Evolutionary conservation across 495 filamentous ascomycete genomes (phyloP), one percentile per base, ranked within the genome.

Genomic region (Pyrenula aspistea): DNA sequence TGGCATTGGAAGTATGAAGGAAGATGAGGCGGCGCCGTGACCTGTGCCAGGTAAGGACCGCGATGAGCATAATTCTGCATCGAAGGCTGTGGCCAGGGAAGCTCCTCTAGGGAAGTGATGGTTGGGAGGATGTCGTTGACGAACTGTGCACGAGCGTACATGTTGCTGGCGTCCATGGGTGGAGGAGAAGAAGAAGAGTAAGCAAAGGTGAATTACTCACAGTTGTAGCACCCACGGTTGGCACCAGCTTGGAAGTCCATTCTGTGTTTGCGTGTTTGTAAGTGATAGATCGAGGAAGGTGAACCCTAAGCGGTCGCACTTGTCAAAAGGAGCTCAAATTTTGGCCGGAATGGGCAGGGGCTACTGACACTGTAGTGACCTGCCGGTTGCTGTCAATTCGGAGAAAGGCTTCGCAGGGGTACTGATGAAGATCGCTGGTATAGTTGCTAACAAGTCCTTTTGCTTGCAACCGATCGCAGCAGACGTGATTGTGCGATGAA

Each of bases 221-320:
- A 89, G 74, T 90, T 90, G 76, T 86, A 90, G 76, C 86, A 90
- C 57, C 79, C 84, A 68, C 85, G 83, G 50, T 66, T 66, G 49
- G 75, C 77, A 69, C 73, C 71, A 61, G 67, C 61, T 64, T 74
- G 73, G 60, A 67, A 73, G 57, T 78, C 76, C 77, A 80, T n/a
- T n/a, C n/a, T n/a, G n/a, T 80, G 59, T 61, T 76, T 63, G 15
- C 31, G 4, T 42, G 31, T 42, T 42, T 4, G 31, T 42, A 15
- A 8, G 31, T 42, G 31, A 42, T 15, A 42, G 31, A n/a, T 15
- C 8, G 31, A 42, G 31, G 31, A 42, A 42, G 31, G 31, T 42
- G 4, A 4, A 42, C 31, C 15, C 4, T 42, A 15, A 8, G 8
- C 8, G 31, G 31, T 42, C 31, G 31, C 31, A 42, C 31, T 42